Evolutionary conservation across 441 rosid genomes (phyloP), one percentile per base, ranked within the genome.

Genomic region (Gossypium lobatum): DNA sequence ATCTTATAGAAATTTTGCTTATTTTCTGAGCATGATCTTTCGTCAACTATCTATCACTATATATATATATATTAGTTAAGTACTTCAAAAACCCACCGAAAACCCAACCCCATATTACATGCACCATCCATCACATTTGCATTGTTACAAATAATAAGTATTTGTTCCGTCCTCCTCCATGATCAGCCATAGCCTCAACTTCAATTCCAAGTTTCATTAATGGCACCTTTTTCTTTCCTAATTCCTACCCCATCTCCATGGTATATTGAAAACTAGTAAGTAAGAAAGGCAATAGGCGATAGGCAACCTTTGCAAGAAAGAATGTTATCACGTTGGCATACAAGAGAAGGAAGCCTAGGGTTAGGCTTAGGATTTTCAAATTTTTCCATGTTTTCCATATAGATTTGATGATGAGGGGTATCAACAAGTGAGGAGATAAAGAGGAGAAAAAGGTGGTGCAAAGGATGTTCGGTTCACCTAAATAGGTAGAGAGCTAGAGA

Each of bases 131-230:
- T 14, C n/a, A 14, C 37, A 46, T 23, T 66, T 13, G 5, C 57
- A 46, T 23, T 4, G 54, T 64, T 14, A 48, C 54, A 48, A 48
- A 16, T n/a, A 25, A 21, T n/a, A 31, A 25, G 50, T 54, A 50
- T 68, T 3, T 68, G 72, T 26, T 16, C 52, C 14, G 71, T 48
- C 71, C 23, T 25, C 28, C 53, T 25, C 26, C 59, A 18, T 11
- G 18, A 23, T 23, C 54, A 6, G 23, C 59, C 34, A 45, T 65
- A 7, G 70, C 70, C 37, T 21, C 37, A 26, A n/a, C 72, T 50
- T 50, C 59, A 50, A 50, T 52, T 67, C 25, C 72, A 67, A 67
- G 59, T 39, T 69, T 69, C 46, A 50, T 52, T 9, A 2, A 52
- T 9, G 45, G 9, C 60, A 13, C 52, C 13, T 14, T 50, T 52